Conservation (phyloP, 495 filamentous ascomycete species). For the Penicillium pancosmium region DNA sequence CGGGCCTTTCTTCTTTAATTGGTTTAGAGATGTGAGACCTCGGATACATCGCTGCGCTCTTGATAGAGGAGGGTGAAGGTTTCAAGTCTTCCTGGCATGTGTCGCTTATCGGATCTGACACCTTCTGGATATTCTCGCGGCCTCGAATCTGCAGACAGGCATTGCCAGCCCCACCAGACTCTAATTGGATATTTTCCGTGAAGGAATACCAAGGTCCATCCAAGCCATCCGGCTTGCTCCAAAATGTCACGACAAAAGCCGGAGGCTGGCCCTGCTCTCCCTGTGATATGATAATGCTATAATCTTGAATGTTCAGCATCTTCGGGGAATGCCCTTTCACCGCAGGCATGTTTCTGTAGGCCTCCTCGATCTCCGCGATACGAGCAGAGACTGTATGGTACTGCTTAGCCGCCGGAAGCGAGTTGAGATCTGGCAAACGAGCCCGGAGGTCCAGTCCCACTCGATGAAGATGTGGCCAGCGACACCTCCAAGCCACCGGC, state of each 20-base stretch:
- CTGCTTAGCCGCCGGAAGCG: constrained; percentile 14
- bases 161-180: neutral
- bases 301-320: constrained; percentile 19
- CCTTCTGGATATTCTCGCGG: neutral
- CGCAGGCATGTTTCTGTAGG: neutral
- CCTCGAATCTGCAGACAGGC: neutral
- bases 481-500: constrained; percentile 27
- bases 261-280: neutral
- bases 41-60: too few species aligned
- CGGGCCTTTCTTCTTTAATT: too few species aligned
- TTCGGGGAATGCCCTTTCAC: constrained; percentile 13
- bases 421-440: constrained; percentile 14
- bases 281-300: constrained; percentile 1
- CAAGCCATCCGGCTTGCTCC: constrained; percentile 13
- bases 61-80: too few species aligned
- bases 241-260: constrained; percentile 15
- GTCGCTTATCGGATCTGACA: neutral
- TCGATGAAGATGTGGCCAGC: constrained; percentile 24
- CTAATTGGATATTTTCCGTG: constrained; percentile 18
- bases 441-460: constrained; percentile 18
- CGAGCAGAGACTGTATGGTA: constrained; percentile 25
- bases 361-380: constrained; percentile 25
- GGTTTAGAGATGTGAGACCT: too few species aligned
- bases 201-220: constrained; percentile 6
- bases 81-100: neutral